Percentiles rank a stretch among this genome's conserved stretches.
Evolutionary conservation across 208 protist genomes (phyloP).

Genomic region (Crithidia expoeki): DNA sequence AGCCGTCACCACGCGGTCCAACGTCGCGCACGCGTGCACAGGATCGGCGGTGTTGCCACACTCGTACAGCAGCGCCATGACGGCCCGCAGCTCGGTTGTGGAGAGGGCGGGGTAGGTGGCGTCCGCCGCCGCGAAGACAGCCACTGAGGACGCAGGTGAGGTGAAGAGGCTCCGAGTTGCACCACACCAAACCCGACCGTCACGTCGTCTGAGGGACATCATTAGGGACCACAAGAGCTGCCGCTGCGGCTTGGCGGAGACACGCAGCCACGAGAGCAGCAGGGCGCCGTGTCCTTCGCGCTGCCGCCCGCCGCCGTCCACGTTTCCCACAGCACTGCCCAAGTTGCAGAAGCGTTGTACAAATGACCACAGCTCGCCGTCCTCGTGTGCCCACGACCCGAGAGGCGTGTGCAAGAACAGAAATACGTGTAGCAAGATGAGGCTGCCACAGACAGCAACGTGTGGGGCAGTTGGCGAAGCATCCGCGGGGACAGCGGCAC

Average conservation of each 20-base stretch:
- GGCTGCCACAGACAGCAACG: slow-evolving; percentile 22
- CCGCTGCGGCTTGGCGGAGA: slow-evolving; percentile 16
- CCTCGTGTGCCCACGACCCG: slow-evolving; percentile 14
- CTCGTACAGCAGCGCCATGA: slow-evolving; percentile 23
- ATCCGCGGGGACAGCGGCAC: slow-evolving; percentile 5
- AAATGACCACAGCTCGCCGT: slow-evolving; percentile 21
- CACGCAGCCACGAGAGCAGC: slow-evolving; percentile 18
- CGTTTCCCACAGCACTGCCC: background rate
- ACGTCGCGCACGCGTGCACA: slow-evolving; percentile 11
- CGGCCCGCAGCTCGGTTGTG: slow-evolving; percentile 7
- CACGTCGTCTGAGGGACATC: slow-evolving; percentile 20
- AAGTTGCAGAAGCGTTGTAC: slow-evolving; percentile 9
- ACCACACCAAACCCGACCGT: slow-evolving; percentile 13
- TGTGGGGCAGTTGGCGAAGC: background rate
- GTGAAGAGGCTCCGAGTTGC: slow-evolving; percentile 9
- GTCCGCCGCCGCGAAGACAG: background rate
- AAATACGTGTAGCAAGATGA: slow-evolving; percentile 34
- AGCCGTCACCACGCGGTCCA: slow-evolving; percentile 22
- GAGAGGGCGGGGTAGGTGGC: background rate
- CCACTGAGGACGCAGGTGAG: slow-evolving; percentile 23
- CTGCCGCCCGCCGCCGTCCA: background rate
- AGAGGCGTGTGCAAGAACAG: slow-evolving; percentile 20
- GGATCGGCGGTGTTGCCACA: slow-evolving; percentile 36
- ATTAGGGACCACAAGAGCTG: slow-evolving; percentile 28
- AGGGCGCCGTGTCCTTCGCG: background rate